These are phyloP conservation scores for Yamadazyma scolyti DNA, from an alignment of 805 yeast genomes.

Conservation along the genomic window DNA sequence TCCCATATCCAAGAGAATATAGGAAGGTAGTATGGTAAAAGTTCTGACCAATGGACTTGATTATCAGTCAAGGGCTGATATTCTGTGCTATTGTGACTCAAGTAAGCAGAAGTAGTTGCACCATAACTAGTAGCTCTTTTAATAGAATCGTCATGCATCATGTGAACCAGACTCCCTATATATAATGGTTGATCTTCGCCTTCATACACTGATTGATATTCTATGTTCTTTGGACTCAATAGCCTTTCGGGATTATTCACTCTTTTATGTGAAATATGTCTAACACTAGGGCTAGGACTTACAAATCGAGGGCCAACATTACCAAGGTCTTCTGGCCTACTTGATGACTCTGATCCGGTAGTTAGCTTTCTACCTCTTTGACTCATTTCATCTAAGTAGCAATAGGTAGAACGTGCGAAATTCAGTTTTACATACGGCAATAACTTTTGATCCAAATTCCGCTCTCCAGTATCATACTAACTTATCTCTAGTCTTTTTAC, in stretches of 20 bases:
- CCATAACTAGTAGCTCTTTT: background rate
- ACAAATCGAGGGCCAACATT: no score
- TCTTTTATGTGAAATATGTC: conserved; percentile 20
- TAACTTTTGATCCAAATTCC: no score
- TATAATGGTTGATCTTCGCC: conserved; percentile 11
- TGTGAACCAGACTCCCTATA: conserved; percentile 5
- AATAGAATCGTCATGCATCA: background rate
- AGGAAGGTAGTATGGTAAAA: conserved; percentile 63
- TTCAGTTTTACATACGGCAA: no score
- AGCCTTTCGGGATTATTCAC: conserved; percentile 15
- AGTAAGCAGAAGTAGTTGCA: background rate
- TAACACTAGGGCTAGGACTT: conserved; percentile 24
- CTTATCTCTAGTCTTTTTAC: no score
- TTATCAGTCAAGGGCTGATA: conserved; percentile 20
- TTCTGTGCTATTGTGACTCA: conserved; percentile 5
- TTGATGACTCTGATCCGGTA: no score
- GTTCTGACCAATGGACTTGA: conserved; percentile 22
- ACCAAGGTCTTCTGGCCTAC: no score
- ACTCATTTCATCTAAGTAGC: no score
- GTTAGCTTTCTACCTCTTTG: no score
- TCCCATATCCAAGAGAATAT: conserved; percentile 63
- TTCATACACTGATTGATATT: conserved; percentile 12
- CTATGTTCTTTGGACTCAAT: conserved; percentile 4
- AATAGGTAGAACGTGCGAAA: no score
- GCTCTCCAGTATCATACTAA: no score